Percentiles rank a stretch among this genome's conserved stretches.
Evolutionary conservation across 495 filamentous ascomycete genomes (phyloP).

Genomic region (Talaromyces thailandensis): DNA sequence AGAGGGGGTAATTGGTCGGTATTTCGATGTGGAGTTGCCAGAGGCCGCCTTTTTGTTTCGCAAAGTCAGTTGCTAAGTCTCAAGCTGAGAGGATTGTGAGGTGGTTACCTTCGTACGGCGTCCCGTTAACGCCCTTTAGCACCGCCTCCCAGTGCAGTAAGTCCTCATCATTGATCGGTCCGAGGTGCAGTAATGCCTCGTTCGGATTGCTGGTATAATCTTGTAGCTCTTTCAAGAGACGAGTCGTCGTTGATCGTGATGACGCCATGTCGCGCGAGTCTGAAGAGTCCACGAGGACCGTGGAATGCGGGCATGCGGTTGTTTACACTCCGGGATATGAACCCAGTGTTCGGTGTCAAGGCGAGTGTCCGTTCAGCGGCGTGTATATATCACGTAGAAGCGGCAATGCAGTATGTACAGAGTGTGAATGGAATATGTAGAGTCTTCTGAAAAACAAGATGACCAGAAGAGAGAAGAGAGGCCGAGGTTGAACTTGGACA

Average conservation of each 20-base stretch:
- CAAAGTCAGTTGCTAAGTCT: background rate
- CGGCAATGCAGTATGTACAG: background rate
- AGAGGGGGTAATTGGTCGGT: constrained; percentile 67
- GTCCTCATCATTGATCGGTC: constrained; percentile 60
- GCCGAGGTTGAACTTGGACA: background rate
- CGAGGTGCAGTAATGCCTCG: constrained; percentile 49
- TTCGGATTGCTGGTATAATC: constrained; percentile 47
- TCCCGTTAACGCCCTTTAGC: constrained; percentile 57
- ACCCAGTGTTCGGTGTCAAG: background rate
- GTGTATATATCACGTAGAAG: background rate
- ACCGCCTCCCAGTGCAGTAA: constrained; percentile 72
- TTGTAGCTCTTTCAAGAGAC: constrained; percentile 58
- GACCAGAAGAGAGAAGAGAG: background rate
- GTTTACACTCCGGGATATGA: background rate
- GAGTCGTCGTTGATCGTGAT: constrained; percentile 38
- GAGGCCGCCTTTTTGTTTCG: constrained; percentile 50
- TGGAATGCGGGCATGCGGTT: background rate
- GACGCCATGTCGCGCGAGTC: constrained; percentile 13
- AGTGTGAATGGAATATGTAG: background rate
- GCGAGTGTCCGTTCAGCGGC: background rate
- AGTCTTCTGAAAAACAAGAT: background rate
- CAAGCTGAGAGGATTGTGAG: background rate
- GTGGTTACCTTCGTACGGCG: constrained; percentile 61
- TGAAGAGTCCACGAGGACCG: background rate
- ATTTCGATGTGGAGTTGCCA: constrained; percentile 76